These are phyloP conservation scores for Rubia yunnanensis DNA, from an alignment of 257 asterid genomes.

Conservation along the genomic window DNA sequence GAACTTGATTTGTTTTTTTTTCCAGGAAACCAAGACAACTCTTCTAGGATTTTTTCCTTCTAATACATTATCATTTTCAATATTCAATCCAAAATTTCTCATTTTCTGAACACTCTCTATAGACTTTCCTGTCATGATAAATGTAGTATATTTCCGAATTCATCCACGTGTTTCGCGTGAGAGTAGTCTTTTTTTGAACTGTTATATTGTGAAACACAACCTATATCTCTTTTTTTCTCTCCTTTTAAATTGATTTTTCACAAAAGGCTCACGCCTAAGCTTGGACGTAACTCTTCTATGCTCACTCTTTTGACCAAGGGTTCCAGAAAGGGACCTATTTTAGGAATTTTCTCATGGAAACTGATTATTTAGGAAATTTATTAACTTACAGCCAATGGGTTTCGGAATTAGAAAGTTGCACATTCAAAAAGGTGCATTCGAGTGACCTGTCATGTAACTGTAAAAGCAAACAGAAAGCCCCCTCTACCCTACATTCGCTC, in stretches of 20 bases:
- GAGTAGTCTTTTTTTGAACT: not conserved
- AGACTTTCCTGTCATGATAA: not conserved
- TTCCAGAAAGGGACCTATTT: not conserved
- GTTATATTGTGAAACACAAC: too few relatives aligned
- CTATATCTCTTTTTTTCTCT: not conserved
- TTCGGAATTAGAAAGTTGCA: not conserved
- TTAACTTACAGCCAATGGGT: not conserved
- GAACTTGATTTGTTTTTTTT: too few relatives aligned
- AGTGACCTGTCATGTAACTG: not conserved
- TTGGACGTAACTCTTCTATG: not conserved
- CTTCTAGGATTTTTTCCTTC: too few relatives aligned
- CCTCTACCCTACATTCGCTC: too few relatives aligned
- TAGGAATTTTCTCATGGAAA: not conserved
- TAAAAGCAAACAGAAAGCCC: not conserved
- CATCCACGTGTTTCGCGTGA: not conserved
- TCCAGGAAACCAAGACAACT: not conserved
- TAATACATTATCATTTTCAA: too few relatives aligned
- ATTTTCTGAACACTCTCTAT: not conserved
- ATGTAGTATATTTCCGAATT: too few relatives aligned
- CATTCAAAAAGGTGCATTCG: not conserved
- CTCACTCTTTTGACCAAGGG: not conserved
- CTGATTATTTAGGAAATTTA: not conserved
- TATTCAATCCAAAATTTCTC: too few relatives aligned
- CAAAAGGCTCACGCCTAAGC: not conserved
- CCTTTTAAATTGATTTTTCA: not conserved